Evolutionary conservation across 116 monocot genomes (phyloP).

Genomic region (Trichopus zeylanicus): DNA sequence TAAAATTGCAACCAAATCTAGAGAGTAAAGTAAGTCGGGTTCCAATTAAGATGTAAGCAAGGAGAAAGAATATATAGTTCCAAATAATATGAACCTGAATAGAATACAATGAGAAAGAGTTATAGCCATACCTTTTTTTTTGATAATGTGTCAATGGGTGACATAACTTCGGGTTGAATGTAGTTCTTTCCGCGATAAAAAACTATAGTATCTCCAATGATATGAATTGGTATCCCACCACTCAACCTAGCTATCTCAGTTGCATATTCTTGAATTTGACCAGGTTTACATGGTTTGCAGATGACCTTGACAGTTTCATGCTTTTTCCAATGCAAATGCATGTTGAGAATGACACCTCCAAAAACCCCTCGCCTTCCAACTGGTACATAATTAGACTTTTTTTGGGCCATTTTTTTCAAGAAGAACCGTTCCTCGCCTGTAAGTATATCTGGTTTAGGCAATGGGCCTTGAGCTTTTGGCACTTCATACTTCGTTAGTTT

Average conservation of each 20-base stretch:
- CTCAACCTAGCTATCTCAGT: conserved; percentile 76
- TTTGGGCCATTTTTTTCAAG: conserved; percentile 89
- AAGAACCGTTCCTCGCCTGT: conserved; percentile 79
- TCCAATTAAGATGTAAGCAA: not conserved
- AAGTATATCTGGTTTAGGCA: conserved; percentile 33
- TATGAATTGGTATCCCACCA: conserved; percentile 71
- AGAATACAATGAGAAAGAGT: not conserved
- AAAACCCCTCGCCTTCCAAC: conserved; percentile 64
- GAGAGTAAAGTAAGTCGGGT: not conserved
- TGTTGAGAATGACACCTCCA: conserved; percentile 59
- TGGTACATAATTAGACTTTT: conserved; percentile 82
- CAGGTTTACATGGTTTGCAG: conserved; percentile 85
- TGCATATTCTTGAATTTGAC: conserved; percentile 84
- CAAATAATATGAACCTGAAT: not conserved
- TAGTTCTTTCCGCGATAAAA: conserved; percentile 88
- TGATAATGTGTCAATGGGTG: conserved; percentile 79
- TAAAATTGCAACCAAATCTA: not conserved
- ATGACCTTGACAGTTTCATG: conserved; percentile 93
- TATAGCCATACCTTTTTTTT: conserved; percentile 58
- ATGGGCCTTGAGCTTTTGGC: conserved; percentile 58
- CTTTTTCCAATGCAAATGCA: conserved; percentile 82
- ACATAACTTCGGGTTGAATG: conserved; percentile 82
- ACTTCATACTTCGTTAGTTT: conserved; percentile 78
- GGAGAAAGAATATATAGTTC: not conserved
- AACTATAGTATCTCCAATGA: conserved; percentile 67